A percentile compares a stretch with the other conserved stretches of the same genome.
These are phyloP conservation scores for Tetradesmus lagerheimii DNA, from an alignment of 139 green algal species.

Conservation along the genomic window DNA sequence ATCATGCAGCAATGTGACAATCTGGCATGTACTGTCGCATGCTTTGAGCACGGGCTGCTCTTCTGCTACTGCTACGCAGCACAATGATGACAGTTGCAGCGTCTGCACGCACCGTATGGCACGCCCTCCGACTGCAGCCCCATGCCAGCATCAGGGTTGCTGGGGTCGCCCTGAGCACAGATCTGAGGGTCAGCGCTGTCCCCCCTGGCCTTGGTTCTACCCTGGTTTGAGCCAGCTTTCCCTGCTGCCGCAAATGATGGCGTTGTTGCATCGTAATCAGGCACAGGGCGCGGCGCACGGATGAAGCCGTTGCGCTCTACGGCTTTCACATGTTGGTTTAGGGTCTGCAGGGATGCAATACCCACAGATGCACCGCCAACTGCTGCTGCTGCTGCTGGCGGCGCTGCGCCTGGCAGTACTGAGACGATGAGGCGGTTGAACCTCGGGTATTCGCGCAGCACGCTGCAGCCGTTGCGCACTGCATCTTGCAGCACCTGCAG, in stretches of 20 bases:
- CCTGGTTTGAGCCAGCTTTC: not conserved
- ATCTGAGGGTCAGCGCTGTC: not conserved
- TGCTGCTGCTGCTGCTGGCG: slow-evolving; percentile 3
- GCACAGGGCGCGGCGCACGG: not conserved
- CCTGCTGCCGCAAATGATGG: not conserved
- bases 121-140: not conserved
- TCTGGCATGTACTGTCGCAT: no score
- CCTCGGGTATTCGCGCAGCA: not conserved
- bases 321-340: not conserved
- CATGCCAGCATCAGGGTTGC: not conserved
- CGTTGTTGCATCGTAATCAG: not conserved
- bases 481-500: not conserved
- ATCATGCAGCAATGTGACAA: no score
- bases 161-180: not conserved
- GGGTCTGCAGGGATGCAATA: not conserved
- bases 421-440: not conserved
- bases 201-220: not conserved
- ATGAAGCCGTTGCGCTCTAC: not conserved
- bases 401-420: not conserved
- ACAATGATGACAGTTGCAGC: no score
- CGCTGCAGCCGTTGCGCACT: not conserved
- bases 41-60: no score
- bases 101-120: not conserved
- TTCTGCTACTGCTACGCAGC: no score
- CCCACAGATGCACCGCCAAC: not conserved